A percentile compares a stretch with the other conserved stretches of the same genome.
phyloP scores from a whole-genome alignment of 192 early-diverging fungal species.

The Mortierella alpina region DNA sequence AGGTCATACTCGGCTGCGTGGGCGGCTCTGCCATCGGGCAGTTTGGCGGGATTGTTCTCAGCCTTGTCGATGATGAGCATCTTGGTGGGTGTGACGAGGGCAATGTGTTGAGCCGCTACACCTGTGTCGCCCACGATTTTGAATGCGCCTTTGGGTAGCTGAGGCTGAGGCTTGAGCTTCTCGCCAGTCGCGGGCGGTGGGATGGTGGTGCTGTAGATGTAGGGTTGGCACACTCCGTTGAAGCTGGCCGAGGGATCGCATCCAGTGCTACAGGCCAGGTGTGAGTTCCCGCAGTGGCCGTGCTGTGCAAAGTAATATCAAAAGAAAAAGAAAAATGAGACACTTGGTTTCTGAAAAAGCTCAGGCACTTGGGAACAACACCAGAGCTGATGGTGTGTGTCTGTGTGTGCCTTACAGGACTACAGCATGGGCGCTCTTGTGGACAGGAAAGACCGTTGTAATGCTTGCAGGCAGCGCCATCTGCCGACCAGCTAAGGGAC shows the following conservation, averaged over 20 bases:
- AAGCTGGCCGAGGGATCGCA: constrained; percentile 33
- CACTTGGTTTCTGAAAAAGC: neutral
- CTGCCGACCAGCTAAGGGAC: constrained; percentile 12
- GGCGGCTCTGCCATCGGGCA: constrained; percentile 56
- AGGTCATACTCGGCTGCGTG: constrained; percentile 62
- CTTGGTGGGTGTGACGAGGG: constrained; percentile 57
- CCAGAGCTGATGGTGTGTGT: neutral
- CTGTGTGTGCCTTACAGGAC: constrained; percentile 24
- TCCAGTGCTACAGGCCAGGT: constrained; percentile 24
- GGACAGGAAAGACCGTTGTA: constrained; percentile 45
- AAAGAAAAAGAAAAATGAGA: neutral
- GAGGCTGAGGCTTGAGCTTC: constrained; percentile 8
- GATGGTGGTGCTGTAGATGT: neutral
- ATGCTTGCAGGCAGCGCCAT: constrained; percentile 39
- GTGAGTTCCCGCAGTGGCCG: constrained; percentile 47
- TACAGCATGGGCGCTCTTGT: constrained; percentile 37
- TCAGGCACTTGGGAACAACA: neutral
- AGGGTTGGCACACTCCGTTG: constrained; percentile 31
- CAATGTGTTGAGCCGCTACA: constrained; percentile 64
- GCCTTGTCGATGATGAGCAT: constrained; percentile 66
- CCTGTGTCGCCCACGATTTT: constrained; percentile 55
- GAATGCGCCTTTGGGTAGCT: constrained; percentile 41
- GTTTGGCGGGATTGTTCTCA: constrained; percentile 61
- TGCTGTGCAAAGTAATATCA: constrained; percentile 13
- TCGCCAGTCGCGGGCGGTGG: neutral